A percentile compares a stretch with the other conserved stretches of the same genome.
These are phyloP conservation scores for Larix kaempferi DNA, from an alignment of 75 land plant genomes.

Conservation along the genomic window DNA sequence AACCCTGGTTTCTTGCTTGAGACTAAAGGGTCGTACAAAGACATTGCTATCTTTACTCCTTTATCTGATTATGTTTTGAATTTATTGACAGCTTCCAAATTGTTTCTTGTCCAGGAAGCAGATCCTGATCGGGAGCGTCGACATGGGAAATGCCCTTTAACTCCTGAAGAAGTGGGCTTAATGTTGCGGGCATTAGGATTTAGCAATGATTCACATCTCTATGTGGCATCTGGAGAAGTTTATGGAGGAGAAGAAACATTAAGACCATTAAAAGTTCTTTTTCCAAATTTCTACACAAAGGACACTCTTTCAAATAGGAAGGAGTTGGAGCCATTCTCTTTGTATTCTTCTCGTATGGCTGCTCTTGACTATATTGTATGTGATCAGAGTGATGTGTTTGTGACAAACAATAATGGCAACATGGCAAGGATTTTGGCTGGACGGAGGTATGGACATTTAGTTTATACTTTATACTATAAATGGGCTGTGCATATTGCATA, in stretches of 20 bases:
- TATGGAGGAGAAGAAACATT: constrained; percentile 95
- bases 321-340: constrained; percentile 69
- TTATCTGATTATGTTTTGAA: background rate
- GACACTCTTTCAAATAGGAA: constrained; percentile 64
- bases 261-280: constrained; percentile 76
- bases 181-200: constrained; percentile 93
- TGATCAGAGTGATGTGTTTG: constrained; percentile 95
- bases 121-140: constrained; percentile 78
- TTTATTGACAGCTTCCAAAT: background rate
- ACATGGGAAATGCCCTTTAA: constrained; percentile 93
- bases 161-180: constrained; percentile 95
- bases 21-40: too few relatives aligned
- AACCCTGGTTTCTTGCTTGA: too few relatives aligned
- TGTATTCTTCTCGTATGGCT: constrained; percentile 93
- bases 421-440: constrained; percentile 99
- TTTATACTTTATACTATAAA: background rate
- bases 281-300: constrained; percentile 92
- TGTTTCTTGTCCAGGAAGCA: constrained; percentile 44
- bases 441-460: constrained; percentile 53
- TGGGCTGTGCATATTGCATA: background rate
- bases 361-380: constrained; percentile 96
- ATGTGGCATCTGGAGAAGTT: constrained; percentile 98
- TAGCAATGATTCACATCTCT: constrained; percentile 71
- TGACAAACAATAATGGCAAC: constrained; percentile 97
- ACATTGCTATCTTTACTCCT: background rate